Conservation (phyloP, 352 stramenopile genomes). For the Globisporangium canariense region DNA sequence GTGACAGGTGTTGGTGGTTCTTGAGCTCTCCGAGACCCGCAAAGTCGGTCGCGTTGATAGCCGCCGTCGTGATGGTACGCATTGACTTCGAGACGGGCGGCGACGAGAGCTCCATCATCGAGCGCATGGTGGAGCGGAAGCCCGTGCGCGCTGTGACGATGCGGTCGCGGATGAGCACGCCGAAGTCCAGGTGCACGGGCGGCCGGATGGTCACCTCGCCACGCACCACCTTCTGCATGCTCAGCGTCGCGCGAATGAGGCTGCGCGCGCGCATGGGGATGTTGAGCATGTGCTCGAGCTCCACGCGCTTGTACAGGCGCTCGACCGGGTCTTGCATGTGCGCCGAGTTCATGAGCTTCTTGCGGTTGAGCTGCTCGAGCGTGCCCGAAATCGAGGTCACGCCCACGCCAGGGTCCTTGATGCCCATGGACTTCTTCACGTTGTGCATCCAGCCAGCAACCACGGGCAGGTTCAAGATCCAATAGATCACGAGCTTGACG, state of each 20-base stretch:
- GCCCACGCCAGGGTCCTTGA: not conserved
- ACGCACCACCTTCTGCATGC: slow-evolving; percentile 15
- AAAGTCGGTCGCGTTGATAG: not conserved
- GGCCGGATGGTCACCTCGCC: slow-evolving; percentile 15
- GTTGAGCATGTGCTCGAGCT: slow-evolving; percentile 11
- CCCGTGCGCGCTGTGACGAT: slow-evolving; percentile 9
- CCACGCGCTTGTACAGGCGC: slow-evolving; percentile 6
- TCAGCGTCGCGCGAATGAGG: slow-evolving; percentile 13
- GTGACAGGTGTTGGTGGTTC: not conserved
- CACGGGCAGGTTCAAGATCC: not conserved
- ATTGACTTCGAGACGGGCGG: not conserved
- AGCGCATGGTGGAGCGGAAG: slow-evolving; percentile 1
- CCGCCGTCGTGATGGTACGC: not conserved
- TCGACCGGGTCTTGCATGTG: slow-evolving; percentile 3
- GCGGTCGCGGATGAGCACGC: slow-evolving; percentile 17
- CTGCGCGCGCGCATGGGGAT: slow-evolving; percentile 19
- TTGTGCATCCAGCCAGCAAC: not conserved
- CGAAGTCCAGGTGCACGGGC: slow-evolving; percentile 20
- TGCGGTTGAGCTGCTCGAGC: not conserved
- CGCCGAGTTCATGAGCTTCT: slow-evolving; percentile 3
- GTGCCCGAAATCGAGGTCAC: not conserved
- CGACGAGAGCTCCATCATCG: not conserved
- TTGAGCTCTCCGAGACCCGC: not conserved
- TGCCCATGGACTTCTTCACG: not conserved
- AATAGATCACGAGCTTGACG: slow-evolving; percentile 12